These are phyloP conservation scores for Coemansia sp. DNA, from an alignment of 192 early-diverging fungal genomes.

Conservation along the genomic window DNA sequence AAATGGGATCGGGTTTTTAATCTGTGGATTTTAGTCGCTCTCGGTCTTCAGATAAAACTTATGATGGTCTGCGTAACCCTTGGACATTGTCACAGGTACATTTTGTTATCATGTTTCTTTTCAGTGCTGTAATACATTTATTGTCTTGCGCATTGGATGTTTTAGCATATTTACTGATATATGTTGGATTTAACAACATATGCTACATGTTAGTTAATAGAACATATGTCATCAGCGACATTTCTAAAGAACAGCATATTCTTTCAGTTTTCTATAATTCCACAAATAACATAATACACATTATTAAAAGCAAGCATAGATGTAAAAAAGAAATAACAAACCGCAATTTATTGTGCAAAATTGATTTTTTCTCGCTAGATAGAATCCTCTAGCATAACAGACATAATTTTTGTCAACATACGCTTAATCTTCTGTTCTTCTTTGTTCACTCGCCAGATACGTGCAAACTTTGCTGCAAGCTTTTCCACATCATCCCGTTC, in stretches of 20 bases:
- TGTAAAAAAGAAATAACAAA: constrained; percentile 1
- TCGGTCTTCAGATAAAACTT: too few species aligned
- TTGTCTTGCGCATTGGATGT: too few species aligned
- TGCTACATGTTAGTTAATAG: too few species aligned
- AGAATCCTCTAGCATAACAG: constrained; percentile 21
- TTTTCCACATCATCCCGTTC: constrained; percentile 44
- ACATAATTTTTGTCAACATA: constrained; percentile 44
- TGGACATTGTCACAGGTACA: too few species aligned
- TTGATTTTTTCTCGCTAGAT: constrained; percentile 6
- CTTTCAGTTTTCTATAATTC: background rate
- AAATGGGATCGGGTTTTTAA: constrained; percentile 1
- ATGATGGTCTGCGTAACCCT: too few species aligned
- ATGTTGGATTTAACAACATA: too few species aligned
- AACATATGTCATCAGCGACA: background rate
- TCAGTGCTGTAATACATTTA: too few species aligned
- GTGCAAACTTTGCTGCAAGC: constrained; percentile 41
- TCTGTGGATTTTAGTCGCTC: background rate
- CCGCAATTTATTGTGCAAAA: background rate
- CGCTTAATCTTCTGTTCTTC: constrained; percentile 48
- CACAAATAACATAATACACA: background rate
- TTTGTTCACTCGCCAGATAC: constrained; percentile 44
- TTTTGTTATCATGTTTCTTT: too few species aligned
- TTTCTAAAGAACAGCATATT: too few species aligned
- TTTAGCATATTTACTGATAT: too few species aligned
- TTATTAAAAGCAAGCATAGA: background rate